Evolutionary conservation across 1,284 basidiomycete species (phyloP), one percentile per base, ranked within the genome.

Genomic region (Puccinia triticina): DNA sequence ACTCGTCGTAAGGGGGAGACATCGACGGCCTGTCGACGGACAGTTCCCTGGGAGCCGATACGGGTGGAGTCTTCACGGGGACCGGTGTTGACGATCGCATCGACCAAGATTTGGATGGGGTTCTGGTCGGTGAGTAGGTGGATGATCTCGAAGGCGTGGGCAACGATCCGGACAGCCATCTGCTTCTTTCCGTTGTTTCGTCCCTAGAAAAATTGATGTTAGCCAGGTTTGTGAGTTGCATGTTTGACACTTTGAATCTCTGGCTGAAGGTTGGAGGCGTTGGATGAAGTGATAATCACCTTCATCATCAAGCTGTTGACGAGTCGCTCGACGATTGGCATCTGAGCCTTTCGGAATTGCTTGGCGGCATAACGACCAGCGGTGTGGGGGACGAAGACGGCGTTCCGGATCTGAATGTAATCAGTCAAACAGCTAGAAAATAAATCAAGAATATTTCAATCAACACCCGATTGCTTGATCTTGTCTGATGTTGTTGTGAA

Each of bases 171-270:
- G 89, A 99, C 94, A 86, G 97, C 93, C 90, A 99, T 90, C 88
- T 98, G 92, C 90, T 99, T 99, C 91, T 99, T 99, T 88, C 97
- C 97, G 90, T 97, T 99, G 93, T 99, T 99, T 89, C 97, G 95
- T 85, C 97, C 97, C 90, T 98, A 88, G 97, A 89, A 88, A 94
- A 95, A 85, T 72, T 37, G 29, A 37, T 26, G 26, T 11, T 21
- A 16, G 32, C 40, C 10, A 46, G 40, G 43, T 43, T 43, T 43
- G 40, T 12, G 43, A 73, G 32, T 26, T 46, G 32, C 66, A 21
- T 29, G 61, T 14, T 50, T 3, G 50, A 26, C 40, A 43, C 8
- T 43, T 16, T 23, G 55, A 34, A n/a, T 61, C 2, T 55, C 50
- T 55, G 7, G 59, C 61, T 55, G 21, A 12, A 32, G n/a, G 43